Conservation (phyloP, 257 asterid species). For the Anisodus tanguticus region DNA sequence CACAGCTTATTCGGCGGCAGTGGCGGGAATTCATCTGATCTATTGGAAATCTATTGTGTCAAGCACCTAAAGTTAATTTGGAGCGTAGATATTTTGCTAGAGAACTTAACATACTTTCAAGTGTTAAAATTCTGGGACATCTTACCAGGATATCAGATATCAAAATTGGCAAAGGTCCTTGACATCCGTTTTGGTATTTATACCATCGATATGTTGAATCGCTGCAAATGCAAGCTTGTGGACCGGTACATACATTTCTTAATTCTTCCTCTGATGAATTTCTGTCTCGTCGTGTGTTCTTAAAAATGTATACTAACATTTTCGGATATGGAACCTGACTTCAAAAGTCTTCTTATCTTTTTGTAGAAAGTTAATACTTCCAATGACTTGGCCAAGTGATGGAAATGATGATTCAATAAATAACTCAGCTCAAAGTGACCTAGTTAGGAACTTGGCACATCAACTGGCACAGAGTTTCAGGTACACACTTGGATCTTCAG, state of each 20-base stretch:
- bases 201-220: slow-evolving; percentile 19
- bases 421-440: background rate
- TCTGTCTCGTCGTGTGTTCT: background rate
- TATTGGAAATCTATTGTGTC: slow-evolving; percentile 45
- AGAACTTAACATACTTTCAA: slow-evolving; percentile 39
- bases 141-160: slow-evolving; percentile 36
- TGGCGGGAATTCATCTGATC: slow-evolving; percentile 31
- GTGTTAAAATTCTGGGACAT: slow-evolving; percentile 54
- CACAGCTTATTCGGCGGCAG: background rate
- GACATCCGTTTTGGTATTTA: slow-evolving; percentile 17
- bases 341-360: background rate
- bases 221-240: slow-evolving; percentile 31
- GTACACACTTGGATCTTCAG: background rate
- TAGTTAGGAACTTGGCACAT: background rate
- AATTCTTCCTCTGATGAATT: background rate
- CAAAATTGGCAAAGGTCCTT: slow-evolving; percentile 28
- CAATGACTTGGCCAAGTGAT: slow-evolving; percentile 35
- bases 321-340: slow-evolving; percentile 13
- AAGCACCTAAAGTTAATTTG: slow-evolving; percentile 47
- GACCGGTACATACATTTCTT: slow-evolving; percentile 36
- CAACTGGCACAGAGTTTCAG: background rate
- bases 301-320: background rate
- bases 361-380: slow-evolving; percentile 36
- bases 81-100: slow-evolving; percentile 50
- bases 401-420: slow-evolving; percentile 24